Conservation (phyloP, 345 rosid genomes). For the Citrus medica region DNA sequence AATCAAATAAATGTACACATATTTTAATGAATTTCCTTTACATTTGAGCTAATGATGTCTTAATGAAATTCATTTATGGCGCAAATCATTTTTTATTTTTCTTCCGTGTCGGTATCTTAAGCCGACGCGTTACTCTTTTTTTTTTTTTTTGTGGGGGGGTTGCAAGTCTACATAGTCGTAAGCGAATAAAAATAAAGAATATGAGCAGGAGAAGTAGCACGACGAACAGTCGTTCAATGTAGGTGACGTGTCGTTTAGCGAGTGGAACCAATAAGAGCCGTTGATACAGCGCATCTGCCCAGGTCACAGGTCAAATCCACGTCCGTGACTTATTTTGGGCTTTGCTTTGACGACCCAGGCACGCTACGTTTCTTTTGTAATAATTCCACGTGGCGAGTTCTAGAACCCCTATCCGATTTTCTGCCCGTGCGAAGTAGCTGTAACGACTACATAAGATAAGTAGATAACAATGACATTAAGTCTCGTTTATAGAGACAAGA, state of each 20-base stretch:
- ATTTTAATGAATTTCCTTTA: no score
- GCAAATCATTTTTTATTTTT: no score
- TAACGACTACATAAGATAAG: not conserved
- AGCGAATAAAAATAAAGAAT: no score
- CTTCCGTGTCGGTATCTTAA: no score
- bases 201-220: no score
- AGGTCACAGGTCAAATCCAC: constrained; percentile 22
- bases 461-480: not conserved
- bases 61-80: no score
- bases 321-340: constrained; percentile 40
- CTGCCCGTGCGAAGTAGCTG: not conserved
- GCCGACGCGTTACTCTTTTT: not conserved
- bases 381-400: constrained; percentile 35
- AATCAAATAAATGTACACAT: no score
- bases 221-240: not conserved
- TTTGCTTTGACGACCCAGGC: constrained; percentile 23
- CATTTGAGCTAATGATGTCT: no score
- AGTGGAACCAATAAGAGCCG: constrained; percentile 16
- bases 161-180: no score
- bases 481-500: not conserved
- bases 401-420: constrained; percentile 16
- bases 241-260: constrained; percentile 12
- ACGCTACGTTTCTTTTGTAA: constrained; percentile 43
- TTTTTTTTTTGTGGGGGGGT: no score
- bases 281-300: constrained; percentile 28